Evolutionary conservation across 352 stramenopile species (phyloP).

Genomic region (Globisporangium takayamanum): DNA sequence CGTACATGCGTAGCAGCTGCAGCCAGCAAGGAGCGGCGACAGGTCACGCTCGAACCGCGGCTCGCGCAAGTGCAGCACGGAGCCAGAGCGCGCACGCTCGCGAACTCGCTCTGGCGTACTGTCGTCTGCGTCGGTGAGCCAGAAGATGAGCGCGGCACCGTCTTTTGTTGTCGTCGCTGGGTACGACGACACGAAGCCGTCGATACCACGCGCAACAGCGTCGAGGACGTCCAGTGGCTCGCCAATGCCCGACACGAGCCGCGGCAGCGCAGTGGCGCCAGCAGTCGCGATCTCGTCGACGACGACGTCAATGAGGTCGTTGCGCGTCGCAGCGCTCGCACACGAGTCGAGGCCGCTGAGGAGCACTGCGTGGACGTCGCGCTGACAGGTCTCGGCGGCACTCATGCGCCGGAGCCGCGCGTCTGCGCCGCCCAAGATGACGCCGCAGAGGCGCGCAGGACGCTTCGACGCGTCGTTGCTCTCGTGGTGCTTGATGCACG

Average conservation of each 20-base stretch:
- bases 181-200: slow-evolving; percentile 68
- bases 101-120: slow-evolving; percentile 21
- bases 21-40: slow-evolving; percentile 47
- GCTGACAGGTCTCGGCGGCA: slow-evolving; percentile 56
- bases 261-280: slow-evolving; percentile 28
- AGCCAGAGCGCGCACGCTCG: slow-evolving; percentile 29
- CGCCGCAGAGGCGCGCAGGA: slow-evolving; percentile 38
- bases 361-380: slow-evolving; percentile 55
- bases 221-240: slow-evolving; percentile 57
- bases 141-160: slow-evolving; percentile 51
- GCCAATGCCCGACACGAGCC: slow-evolving; percentile 57
- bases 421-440: slow-evolving; percentile 63
- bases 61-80: slow-evolving; percentile 63
- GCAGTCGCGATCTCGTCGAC: slow-evolving; percentile 23
- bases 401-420: slow-evolving; percentile 44
- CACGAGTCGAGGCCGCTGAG: slow-evolving; percentile 56
- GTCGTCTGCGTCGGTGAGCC: slow-evolving; percentile 34
- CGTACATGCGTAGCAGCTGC: slow-evolving; percentile 66
- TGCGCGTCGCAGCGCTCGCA: slow-evolving; percentile 25
- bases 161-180: slow-evolving; percentile 41
- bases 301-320: slow-evolving; percentile 39
- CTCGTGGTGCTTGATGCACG: slow-evolving; percentile 25
- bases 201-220: slow-evolving; percentile 42
- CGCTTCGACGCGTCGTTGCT: slow-evolving; percentile 4
- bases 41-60: slow-evolving; percentile 57